Base-by-base conservation (phyloP, 2,329 filamentous ascomycete genomes). In the Pseudogymnoascus sp. region DNA sequence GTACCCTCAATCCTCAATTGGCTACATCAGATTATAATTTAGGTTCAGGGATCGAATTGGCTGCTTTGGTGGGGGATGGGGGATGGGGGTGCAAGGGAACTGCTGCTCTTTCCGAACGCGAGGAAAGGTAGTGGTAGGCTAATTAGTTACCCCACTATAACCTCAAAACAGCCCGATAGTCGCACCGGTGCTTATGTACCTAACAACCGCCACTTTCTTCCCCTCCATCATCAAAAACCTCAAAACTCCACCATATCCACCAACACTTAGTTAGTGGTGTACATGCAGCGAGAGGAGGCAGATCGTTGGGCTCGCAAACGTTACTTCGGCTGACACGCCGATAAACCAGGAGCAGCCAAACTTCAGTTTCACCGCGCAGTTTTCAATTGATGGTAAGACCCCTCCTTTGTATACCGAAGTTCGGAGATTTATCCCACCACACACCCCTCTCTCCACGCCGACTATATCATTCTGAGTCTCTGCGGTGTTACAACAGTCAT, bases 211-310 rank as follows among this genome's bases (percentile, higher is more conserved):
- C 58, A 59, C 58, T 59, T 59, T 59, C 58, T 39, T 59, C 58
- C 58, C 58, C 58, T 59, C 58, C 37, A 40, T 59, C 58, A 59
- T 59, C 37, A 40, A 55, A 55, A 55, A 55, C 48, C 48, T 55
- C 48, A 55, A 33, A 55, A 55, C 48, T 40, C 37, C 25, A 39
- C 35, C 35, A 59, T 39, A 59, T 4, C 33, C 35, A 39, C 58
- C 58, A 39, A 15, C 35, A 27, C 58, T 39, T 59, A 13, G 48
- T 33, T 55, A 33, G 48, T 55, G 58, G 35, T 37, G 72, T 80
- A 76, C 73, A 83, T 83, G 81, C 79, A 72, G 76, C 79, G 80
- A 67, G 70, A 80, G 70, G 77, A 79, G 66, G 81, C 77, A 69
- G 81, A 78, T 70, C 72, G 74, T 69, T 78, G 76, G 76, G 76